phyloP scores from a whole-genome alignment of 2,329 filamentous ascomycete genomes.

The Fusarium veterinarium region DNA sequence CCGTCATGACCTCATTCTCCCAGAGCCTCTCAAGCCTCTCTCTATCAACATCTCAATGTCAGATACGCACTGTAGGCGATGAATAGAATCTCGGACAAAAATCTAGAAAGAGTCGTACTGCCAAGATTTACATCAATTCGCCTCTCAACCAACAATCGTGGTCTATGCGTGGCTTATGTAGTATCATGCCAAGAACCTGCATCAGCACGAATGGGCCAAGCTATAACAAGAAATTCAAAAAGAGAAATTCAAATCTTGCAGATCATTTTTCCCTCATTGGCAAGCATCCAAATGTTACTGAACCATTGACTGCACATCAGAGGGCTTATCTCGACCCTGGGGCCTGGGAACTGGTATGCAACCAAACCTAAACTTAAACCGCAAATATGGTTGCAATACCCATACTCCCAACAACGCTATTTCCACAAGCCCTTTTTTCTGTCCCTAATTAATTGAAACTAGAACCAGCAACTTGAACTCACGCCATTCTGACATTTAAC shows the following conservation, averaged over 20 bases:
- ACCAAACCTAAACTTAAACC: background rate
- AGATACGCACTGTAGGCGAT: background rate
- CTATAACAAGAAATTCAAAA: conserved; percentile 1
- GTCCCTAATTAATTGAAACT: background rate
- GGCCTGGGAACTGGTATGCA: background rate
- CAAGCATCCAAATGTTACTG: background rate
- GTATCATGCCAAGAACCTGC: conserved; percentile 13
- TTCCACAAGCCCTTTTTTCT: background rate
- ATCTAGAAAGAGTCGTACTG: background rate
- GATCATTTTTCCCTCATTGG: conserved; percentile 3
- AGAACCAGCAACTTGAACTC: background rate
- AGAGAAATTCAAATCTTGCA: background rate
- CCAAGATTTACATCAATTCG: conserved; percentile 5
- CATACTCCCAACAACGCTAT: background rate
- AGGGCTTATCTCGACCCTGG: background rate
- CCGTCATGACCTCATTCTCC: conserved; percentile 27
- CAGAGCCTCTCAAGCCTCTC: background rate
- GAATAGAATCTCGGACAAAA: background rate
- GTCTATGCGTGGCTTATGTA: conserved; percentile 1
- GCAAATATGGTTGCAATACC: background rate
- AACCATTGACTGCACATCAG: conserved; percentile 18
- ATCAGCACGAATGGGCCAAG: background rate
- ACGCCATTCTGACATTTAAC: conserved; percentile 5
- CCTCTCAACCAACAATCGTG: background rate
- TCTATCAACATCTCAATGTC: background rate